Percentiles rank a stretch among this genome's conserved stretches.
Evolutionary conservation across 352 stramenopile genomes (phyloP).

Genomic region (Phytophthora sp.): DNA sequence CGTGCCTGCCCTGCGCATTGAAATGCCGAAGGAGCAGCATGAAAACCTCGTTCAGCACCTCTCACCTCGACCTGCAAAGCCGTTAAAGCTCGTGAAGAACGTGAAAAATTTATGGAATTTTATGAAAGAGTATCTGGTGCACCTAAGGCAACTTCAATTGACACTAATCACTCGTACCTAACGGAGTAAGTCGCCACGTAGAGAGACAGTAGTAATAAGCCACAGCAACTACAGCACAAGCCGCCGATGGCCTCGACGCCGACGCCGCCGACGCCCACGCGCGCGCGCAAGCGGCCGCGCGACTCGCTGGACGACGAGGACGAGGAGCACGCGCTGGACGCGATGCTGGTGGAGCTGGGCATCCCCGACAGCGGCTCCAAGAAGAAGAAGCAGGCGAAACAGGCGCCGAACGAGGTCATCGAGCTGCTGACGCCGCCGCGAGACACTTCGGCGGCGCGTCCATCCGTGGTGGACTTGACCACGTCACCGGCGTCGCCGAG

Average conservation of each 20-base stretch:
- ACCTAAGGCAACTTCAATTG: no score
- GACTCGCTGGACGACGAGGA: conserved; percentile 29
- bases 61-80: neutral
- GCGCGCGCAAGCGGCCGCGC: conserved; percentile 10
- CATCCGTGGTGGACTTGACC: conserved; percentile 52
- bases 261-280: neutral
- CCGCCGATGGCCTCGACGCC: neutral
- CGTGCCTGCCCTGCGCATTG: no score
- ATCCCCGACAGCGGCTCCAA: conserved; percentile 23
- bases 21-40: neutral
- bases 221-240: no score
- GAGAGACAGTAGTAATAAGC: no score
- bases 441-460: conserved; percentile 4
- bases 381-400: conserved; percentile 16
- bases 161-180: no score
- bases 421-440: conserved; percentile 51
- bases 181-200: no score
- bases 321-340: conserved; percentile 33
- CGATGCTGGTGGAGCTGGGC: conserved; percentile 40
- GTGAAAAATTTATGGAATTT: no score
- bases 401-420: conserved; percentile 33
- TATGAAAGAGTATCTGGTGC: no score
- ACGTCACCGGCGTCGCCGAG: conserved; percentile 23
- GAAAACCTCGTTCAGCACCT: neutral
- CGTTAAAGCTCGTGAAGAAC: neutral